Base-by-base conservation (phyloP, 805 yeast genomes). In the Suhomyces pyralidae region DNA sequence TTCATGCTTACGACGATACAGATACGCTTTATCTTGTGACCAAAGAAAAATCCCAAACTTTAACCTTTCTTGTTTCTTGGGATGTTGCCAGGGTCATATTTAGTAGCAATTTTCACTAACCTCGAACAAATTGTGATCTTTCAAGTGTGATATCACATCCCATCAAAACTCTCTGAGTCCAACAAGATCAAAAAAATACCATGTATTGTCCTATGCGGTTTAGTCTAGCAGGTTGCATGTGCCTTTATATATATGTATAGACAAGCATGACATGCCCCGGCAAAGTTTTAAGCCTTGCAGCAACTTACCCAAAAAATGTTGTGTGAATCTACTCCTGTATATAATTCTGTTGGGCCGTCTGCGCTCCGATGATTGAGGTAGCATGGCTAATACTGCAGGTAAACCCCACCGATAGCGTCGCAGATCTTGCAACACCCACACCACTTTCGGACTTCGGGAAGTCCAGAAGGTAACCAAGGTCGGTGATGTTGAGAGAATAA, bases 301-400 rank as follows among this genome's bases (percentile, higher is more conserved):
- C n/a, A 38, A 10, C 28, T n/a, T 5, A 9, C 28, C 7, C 10
- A 9, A 30, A 30, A 22, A 46, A 22, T 46, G 42, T 46, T 46
- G 49, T 46, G 40, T 19, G 12, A 19, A 20, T 24, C 25, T 28
- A n/a, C 10, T 28, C 49, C 49, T 46, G 49, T 40, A 46, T 7
- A 36, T 25, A 46, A 46, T 46, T 46, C 32, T 46, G 49, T 46
- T 46, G 49, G 49, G 48, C 32, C 26, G 24, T 38, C 42, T 38
- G 42, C 30, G 10, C 17, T 42, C 20, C 20, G 28, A 19, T 42
- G 15, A 19, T 14, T 20, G 14, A 40, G 44, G 44, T 14, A 20
- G 15, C 7, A 40, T 19, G 28, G 24, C 22, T 42, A n/a, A 12
- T 24, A 24, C 45, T 42, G 45, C 45, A 42, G 45, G 45, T 24